Base-by-base conservation (phyloP, 768 basidiomycete genomes). In the Russula dissimulans region DNA sequence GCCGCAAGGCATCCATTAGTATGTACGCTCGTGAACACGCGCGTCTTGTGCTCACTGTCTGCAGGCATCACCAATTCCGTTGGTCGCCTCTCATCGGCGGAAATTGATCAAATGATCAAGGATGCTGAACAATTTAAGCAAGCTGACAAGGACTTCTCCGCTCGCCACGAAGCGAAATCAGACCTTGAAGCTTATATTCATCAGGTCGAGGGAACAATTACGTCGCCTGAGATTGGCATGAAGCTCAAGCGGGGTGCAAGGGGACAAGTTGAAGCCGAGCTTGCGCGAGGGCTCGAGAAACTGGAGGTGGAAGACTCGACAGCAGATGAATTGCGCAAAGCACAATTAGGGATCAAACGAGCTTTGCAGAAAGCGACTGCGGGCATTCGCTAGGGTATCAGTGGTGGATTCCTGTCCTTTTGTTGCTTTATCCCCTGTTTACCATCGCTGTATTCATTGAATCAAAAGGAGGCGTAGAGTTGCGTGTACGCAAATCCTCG, bases 41-140 rank as follows among this genome's bases (percentile, higher is more conserved):
- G 34, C 62, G 65, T 49, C 56, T 32, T 38, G 26, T 22, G 54
- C 56, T 69, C 31, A 61, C 22, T 59, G 42, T 59, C 52, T 66
- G 7, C 64, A 91, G 88, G 87, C 76, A 95, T 97, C 75, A 94
- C 93, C 76, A 99, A 97, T 84, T 98, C 95, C 60, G 97, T 98
- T 71, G 97, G 97, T 67, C 95, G 97, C 77, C 85, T 99, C 68
- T 97, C 95, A 50, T 84, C 88, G 55, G 91, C 87, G 67, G 97
- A 99, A 82, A 99, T 99, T 65, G 95, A 97, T 71, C 95, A 98
- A 78, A 98, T 98, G 97, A 97, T 98, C 81, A 94, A 95, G 81
- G 95, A 98, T 71, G 92, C 97, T 56, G 95, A 98, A 75, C 91
- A 94, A 75, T 97, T 83, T 84, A 95, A 94, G 81, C 83, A 85